Evolutionary conservation across 768 basidiomycete genomes (phyloP).

Genomic region (Mycena galericulata): DNA sequence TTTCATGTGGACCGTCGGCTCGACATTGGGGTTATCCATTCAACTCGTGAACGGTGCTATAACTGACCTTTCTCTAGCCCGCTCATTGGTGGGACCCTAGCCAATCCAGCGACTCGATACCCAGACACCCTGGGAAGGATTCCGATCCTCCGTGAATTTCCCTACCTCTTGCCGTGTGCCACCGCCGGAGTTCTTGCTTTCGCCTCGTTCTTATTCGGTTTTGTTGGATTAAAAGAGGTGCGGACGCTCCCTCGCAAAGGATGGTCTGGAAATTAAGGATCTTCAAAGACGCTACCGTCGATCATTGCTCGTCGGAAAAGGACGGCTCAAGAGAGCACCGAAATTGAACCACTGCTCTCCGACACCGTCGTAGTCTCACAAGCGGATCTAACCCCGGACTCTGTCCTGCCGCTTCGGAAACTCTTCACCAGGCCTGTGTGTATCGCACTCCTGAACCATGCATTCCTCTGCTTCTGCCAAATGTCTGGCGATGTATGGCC

Average conservation of each 20-base stretch:
- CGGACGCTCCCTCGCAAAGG: neutral
- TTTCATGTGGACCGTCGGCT: conserved; percentile 50
- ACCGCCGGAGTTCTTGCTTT: conserved; percentile 26
- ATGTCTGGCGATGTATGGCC: conserved; percentile 26
- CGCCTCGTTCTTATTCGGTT: conserved; percentile 26
- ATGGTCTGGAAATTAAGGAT: neutral
- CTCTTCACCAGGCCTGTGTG: conserved; percentile 24
- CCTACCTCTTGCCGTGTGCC: conserved; percentile 38
- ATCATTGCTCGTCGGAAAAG: conserved; percentile 7
- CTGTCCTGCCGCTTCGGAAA: conserved; percentile 18
- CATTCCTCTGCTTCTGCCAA: conserved; percentile 24
- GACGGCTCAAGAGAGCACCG: conserved; percentile 33
- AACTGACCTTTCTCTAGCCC: conserved; percentile 27
- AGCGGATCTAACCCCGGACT: too few species aligned
- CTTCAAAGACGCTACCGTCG: conserved; percentile 25
- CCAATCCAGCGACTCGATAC: conserved; percentile 30
- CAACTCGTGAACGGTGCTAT: too few species aligned
- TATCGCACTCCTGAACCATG: conserved; percentile 22
- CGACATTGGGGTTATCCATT: conserved; percentile 43
- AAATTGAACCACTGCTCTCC: conserved; percentile 30
- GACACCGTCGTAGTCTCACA: too few species aligned
- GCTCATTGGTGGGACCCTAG: conserved; percentile 34
- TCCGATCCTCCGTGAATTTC: conserved; percentile 27
- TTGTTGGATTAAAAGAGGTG: conserved; percentile 39
- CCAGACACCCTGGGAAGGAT: conserved; percentile 30